Base-by-base conservation (phyloP, 257 asterid species). In the Mentha longifolia region DNA sequence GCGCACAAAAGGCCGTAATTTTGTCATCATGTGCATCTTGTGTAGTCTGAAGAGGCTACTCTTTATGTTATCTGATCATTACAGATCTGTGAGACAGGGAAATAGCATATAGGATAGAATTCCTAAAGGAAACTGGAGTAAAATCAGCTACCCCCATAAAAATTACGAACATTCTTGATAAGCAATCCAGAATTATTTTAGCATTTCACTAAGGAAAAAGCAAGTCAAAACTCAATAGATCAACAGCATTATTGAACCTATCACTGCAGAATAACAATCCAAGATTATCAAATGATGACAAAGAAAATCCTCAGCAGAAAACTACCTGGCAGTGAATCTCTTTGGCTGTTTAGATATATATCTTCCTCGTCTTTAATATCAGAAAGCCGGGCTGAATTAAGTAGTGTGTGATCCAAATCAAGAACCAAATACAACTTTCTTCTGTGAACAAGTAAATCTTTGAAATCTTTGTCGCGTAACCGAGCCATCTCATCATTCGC, bases 401-500 rank as follows among this genome's bases (percentile, higher is more conserved):
- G 92, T 63, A 90, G 82, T 2, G 98, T 92, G 67, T 92, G 98
- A 76, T 92, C 98, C 58, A 92, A 82, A 90, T 92, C 98, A 68
- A 92, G 97, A 72, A 92, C 89, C 83, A 92, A 78, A 77, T 64
- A 81, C 22, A 92, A 91, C 61, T 92, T 92, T 71, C 59, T 87
- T 65, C 71, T 89, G 68, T 75, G 72, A 51, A 78, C 68, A 28
- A 92, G 78, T 71, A 90, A 76, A 65, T 75, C 79, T 80, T 84
- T 87, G 71, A 88, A 67, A 84, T 92, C 97, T 72, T 81, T 86
- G 42, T 85, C 85, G 71, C 97, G 97, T 58, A 90, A 20, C 69
- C 95, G 87, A 31, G 85, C 73, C 80, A 92, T 63, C 76, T 88
- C 98, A 41, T 85, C 89, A 76, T 79, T 77, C 51, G 86, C 78